Conservation (phyloP, 768 basidiomycete species). For the Pulveroboletus sp. region DNA sequence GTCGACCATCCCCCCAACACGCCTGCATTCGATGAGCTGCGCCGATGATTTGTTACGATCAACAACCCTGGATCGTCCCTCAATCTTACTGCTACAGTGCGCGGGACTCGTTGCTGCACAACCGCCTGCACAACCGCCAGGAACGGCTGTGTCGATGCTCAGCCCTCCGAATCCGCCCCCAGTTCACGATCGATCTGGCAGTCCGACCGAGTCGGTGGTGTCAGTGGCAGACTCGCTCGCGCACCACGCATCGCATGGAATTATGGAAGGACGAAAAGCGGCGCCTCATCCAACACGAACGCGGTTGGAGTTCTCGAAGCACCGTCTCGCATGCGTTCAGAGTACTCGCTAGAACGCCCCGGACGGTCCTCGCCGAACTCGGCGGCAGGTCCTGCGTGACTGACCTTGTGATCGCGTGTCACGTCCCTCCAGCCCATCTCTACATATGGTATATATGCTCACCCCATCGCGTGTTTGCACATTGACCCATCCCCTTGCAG, state of each 20-base stretch:
- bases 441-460: conserved; percentile 57
- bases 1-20: conserved; percentile 44
- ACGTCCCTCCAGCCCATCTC: conserved; percentile 62
- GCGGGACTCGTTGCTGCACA: conserved; percentile 27
- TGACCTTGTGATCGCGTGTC: conserved; percentile 43
- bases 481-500: conserved; percentile 42
- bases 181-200: neutral
- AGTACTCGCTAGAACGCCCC: conserved; percentile 68
- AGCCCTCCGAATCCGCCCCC: neutral
- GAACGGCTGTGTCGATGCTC: too few relatives aligned
- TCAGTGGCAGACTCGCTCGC: too few relatives aligned
- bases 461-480: neutral
- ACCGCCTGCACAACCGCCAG: neutral
- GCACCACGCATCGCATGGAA: too few relatives aligned
- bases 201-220: neutral
- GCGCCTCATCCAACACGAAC: conserved; percentile 81
- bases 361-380: conserved; percentile 78
- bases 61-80: conserved; percentile 38
- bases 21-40: conserved; percentile 75
- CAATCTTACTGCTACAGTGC: conserved; percentile 31
- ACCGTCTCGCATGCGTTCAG: conserved; percentile 62
- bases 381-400: conserved; percentile 53
- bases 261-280: conserved; percentile 75
- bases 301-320: conserved; percentile 82
- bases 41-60: conserved; percentile 69